A percentile compares a stretch with the other conserved stretches of the same genome.
Evolutionary conservation across 2,329 filamentous ascomycete genomes (phyloP).

Genomic region (Fusarium globosum): DNA sequence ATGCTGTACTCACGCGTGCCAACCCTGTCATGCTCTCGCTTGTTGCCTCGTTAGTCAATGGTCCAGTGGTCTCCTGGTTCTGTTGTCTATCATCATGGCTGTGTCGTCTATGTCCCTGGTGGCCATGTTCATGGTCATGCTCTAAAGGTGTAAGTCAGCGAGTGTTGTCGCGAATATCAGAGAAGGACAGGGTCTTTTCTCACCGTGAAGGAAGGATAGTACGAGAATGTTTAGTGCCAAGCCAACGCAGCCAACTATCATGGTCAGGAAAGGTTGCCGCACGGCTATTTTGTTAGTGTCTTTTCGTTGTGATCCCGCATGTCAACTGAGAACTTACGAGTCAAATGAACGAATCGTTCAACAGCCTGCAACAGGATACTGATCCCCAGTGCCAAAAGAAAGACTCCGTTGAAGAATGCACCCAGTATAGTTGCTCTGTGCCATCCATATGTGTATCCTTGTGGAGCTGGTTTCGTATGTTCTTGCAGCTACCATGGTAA

Average conservation of each 20-base stretch:
- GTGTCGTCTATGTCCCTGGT: slow-evolving; percentile 44
- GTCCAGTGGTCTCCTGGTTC: slow-evolving; percentile 13
- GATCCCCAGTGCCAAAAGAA: slow-evolving; percentile 76
- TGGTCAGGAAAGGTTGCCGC: slow-evolving; percentile 71
- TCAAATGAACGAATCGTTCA: slow-evolving; percentile 72
- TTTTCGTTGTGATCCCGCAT: slow-evolving; percentile 2
- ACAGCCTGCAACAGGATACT: slow-evolving; percentile 80
- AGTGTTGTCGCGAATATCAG: neutral
- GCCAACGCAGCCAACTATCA: slow-evolving; percentile 77
- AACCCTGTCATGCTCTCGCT: slow-evolving; percentile 26
- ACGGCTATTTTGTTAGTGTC: slow-evolving; percentile 59
- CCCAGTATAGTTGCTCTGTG: slow-evolving; percentile 78
- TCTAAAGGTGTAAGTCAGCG: slow-evolving; percentile 27
- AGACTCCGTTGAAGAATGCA: slow-evolving; percentile 84
- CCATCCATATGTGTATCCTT: slow-evolving; percentile 74
- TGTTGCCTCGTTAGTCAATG: slow-evolving; percentile 6
- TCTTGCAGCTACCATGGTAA: slow-evolving; percentile 63
- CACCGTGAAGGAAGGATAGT: slow-evolving; percentile 73
- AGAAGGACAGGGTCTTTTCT: slow-evolving; percentile 14
- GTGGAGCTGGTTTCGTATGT: slow-evolving; percentile 62
- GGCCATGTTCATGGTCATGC: slow-evolving; percentile 54
- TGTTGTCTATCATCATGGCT: slow-evolving; percentile 5
- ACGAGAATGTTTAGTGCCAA: slow-evolving; percentile 75
- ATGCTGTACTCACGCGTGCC: slow-evolving; percentile 29
- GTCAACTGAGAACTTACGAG: slow-evolving; percentile 53